phyloP scores from a whole-genome alignment of 805 yeast genomes.

The Candida xiaguanensis region DNA sequence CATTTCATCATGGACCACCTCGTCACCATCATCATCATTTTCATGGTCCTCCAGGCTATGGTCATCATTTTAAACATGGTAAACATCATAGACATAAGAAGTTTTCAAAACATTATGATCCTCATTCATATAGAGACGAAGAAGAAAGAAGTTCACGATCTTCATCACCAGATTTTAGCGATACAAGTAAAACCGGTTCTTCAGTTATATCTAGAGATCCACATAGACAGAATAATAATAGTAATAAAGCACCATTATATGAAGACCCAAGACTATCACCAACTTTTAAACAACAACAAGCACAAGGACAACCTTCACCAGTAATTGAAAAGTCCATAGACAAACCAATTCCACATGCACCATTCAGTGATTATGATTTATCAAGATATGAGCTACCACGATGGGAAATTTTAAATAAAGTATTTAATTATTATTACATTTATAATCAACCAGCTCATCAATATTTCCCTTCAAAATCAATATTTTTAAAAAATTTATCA shows the following conservation, averaged over 20 bases:
- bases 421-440: conserved; percentile 21
- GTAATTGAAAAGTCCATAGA: not conserved
- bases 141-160: not conserved
- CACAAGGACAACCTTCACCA: not conserved
- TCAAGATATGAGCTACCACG: conserved; percentile 21
- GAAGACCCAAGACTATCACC: not conserved
- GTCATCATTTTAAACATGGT: not conserved
- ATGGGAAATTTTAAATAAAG: conserved; percentile 15
- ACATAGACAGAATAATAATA: not conserved
- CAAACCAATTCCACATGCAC: not conserved
- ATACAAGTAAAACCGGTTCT: not conserved
- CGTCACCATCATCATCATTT: conserved; percentile 9
- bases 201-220: not conserved
- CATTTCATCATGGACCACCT: conserved; percentile 7
- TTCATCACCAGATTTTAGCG: conserved; percentile 1
- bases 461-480: conserved; percentile 17
- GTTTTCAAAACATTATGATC: not conserved
- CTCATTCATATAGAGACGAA: conserved; percentile 1
- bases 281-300: not conserved
- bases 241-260: not conserved
- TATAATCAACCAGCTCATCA: conserved; percentile 19
- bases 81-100: conserved; percentile 1
- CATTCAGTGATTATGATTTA: conserved; percentile 14
- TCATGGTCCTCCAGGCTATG: conserved; percentile 11
- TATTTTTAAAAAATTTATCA: conserved; percentile 18